Evolutionary conservation across 805 yeast species (phyloP).

Genomic region (Lipomyces spencermartinsiae): DNA sequence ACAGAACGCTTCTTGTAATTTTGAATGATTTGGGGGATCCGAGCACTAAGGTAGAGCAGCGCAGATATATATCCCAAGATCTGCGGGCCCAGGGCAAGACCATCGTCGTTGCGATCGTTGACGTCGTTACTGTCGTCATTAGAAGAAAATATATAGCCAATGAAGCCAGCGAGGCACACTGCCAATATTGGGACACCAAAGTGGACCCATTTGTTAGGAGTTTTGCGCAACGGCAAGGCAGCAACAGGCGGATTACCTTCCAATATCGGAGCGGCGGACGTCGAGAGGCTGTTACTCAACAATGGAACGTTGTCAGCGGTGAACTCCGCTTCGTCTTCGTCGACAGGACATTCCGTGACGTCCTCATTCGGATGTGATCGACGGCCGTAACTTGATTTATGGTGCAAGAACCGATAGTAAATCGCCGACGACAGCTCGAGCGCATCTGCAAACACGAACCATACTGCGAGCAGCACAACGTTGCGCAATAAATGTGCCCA

Average conservation of each 20-base stretch:
- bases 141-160: slow-evolving; percentile 61
- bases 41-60: slow-evolving; percentile 68
- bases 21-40: slow-evolving; percentile 85
- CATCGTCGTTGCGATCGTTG: slow-evolving; percentile 41
- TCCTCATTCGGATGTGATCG: neutral
- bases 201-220: slow-evolving; percentile 13
- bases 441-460: slow-evolving; percentile 78
- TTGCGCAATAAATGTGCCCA: slow-evolving; percentile 76
- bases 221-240: slow-evolving; percentile 45
- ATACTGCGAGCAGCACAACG: slow-evolving; percentile 70
- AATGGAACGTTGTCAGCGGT: slow-evolving; percentile 7
- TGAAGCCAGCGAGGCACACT: slow-evolving; percentile 65
- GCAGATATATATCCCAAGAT: slow-evolving; percentile 76
- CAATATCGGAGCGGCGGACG: neutral
- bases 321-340: slow-evolving; percentile 13
- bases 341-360: neutral
- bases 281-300: slow-evolving; percentile 1
- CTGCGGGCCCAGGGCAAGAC: slow-evolving; percentile 54
- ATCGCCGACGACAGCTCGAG: slow-evolving; percentile 62
- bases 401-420: slow-evolving; percentile 54
- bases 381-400: neutral
- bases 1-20: slow-evolving; percentile 80
- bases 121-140: slow-evolving; percentile 39
- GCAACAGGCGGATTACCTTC: neutral
- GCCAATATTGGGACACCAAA: slow-evolving; percentile 64